phyloP scores from a whole-genome alignment of 2,329 filamentous ascomycete genomes.

The Trichoderma afroharzianum region DNA sequence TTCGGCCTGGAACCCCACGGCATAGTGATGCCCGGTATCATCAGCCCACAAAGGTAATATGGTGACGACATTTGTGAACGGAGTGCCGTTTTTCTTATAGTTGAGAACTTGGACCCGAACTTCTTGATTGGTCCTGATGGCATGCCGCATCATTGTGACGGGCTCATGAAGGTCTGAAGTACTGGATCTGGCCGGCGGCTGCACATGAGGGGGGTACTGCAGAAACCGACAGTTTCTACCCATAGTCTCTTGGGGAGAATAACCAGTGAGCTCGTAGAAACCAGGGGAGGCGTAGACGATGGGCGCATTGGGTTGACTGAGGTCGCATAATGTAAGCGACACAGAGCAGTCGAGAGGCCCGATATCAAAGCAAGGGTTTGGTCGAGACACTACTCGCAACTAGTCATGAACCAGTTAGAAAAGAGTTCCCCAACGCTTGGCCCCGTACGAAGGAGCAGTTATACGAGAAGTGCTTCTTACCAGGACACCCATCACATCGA shows the following conservation, averaged over 20 bases:
- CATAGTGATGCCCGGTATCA: constrained; percentile 62
- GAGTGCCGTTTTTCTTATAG: constrained; percentile 74
- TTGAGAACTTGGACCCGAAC: constrained; percentile 62
- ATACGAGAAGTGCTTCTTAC: constrained; percentile 34
- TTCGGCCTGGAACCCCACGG: constrained; percentile 78
- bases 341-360: constrained; percentile 82
- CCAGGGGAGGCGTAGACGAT: constrained; percentile 83
- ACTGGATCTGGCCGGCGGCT: not conserved
- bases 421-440: not conserved
- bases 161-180: constrained; percentile 37
- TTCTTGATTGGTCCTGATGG: constrained; percentile 44
- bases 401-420: constrained; percentile 23
- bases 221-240: constrained; percentile 83
- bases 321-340: constrained; percentile 78
- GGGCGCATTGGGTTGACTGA: constrained; percentile 67
- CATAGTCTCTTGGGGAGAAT: constrained; percentile 67
- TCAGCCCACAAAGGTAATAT: constrained; percentile 77
- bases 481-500: constrained; percentile 54
- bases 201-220: constrained; percentile 63
- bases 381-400: constrained; percentile 63
- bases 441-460: not conserved
- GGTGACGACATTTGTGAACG: constrained; percentile 78
- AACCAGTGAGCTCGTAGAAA: constrained; percentile 76
- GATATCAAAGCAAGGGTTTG: constrained; percentile 72
- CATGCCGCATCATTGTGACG: constrained; percentile 50